A percentile compares a stretch with the other conserved stretches of the same genome.
These are phyloP conservation scores for Leishmania lainsoni DNA, from an alignment of 208 protist species.

Conservation along the genomic window DNA sequence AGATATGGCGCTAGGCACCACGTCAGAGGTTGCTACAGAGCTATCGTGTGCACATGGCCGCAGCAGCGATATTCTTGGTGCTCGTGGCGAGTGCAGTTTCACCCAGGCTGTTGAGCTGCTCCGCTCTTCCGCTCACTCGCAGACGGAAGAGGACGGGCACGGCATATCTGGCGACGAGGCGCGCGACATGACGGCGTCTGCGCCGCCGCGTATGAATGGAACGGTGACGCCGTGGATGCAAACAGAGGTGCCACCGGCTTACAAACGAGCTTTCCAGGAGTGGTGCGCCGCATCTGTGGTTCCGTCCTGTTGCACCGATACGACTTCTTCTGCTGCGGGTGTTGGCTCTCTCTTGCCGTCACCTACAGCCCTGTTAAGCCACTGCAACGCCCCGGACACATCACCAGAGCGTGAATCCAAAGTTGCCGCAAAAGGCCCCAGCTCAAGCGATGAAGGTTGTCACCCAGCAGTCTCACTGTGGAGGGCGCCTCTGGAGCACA, in stretches of 20 bases:
- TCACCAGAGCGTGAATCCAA: not conserved
- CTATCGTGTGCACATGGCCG: too few species aligned
- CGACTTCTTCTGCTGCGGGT: not conserved
- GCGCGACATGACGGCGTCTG: not conserved
- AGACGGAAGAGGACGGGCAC: not conserved
- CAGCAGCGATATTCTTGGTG: not conserved
- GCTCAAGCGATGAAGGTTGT: not conserved
- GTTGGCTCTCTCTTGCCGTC: not conserved
- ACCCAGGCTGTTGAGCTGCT: slow-evolving; percentile 18
- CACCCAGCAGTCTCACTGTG: not conserved
- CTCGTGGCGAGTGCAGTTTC: slow-evolving; percentile 30
- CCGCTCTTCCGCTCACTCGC: not conserved
- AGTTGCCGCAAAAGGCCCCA: not conserved
- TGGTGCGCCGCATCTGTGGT: slow-evolving; percentile 3
- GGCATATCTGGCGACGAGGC: not conserved
- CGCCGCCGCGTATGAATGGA: not conserved
- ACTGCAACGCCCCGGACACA: not conserved
- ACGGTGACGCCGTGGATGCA: not conserved
- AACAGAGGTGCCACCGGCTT: slow-evolving; percentile 16
- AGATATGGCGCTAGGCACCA: not conserved
- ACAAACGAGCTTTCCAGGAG: not conserved
- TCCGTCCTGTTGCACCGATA: not conserved
- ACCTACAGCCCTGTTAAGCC: not conserved
- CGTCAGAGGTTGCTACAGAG: not conserved
- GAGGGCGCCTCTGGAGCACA: not conserved